Evolutionary conservation across 2,329 filamentous ascomycete species (phyloP), one percentile per base, ranked within the genome.

Genomic region (Didymosphaeria variabile): DNA sequence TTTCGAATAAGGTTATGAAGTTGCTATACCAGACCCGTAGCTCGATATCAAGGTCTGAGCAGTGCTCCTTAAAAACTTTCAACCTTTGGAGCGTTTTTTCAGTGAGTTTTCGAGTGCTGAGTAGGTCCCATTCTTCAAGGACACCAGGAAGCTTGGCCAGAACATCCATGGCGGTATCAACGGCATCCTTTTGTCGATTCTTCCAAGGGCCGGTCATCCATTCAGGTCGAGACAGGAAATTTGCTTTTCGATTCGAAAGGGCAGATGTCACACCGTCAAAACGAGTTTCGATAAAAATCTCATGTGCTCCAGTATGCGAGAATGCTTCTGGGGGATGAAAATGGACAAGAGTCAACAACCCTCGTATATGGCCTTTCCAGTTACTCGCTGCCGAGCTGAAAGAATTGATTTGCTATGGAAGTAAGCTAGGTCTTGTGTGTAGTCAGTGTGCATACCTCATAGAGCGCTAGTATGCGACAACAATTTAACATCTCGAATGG

Each of bases 161-260:
- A 9, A 62, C 49, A 55, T 68, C 66, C 21, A 50, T 51, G 13
- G 60, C 53, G 3, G 46, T 60, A 52, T 68, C 59, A n/a, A 57
- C 15, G 6, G 40, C 44, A 15, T 13, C 56, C 36, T 65, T 68
- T 5, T 8, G 23, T 7, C 29, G 15, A 5, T 57, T 59, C 13
- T 29, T 49, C 57, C 62, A 68, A 15, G 66, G 66, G n/a, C 60
- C 54, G 1, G 32, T 61, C 29, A 60, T 59, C 63, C 66, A 68
- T 15, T 58, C 60, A 4, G 57, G 46, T 15, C 47, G 34, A 10
- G 58, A 53, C 9, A 67, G 56, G 17, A 58, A 65, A 4, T 50
- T 65, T 13, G 42, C 36, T 38, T 53, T 61, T 5, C 64, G 58
- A n/a, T 47, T 34, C 12, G 51, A 50, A 12, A 68, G 32, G 4